Conservation (phyloP, 2,329 filamentous ascomycete genomes). For the Coniochaeta prunicola region DNA sequence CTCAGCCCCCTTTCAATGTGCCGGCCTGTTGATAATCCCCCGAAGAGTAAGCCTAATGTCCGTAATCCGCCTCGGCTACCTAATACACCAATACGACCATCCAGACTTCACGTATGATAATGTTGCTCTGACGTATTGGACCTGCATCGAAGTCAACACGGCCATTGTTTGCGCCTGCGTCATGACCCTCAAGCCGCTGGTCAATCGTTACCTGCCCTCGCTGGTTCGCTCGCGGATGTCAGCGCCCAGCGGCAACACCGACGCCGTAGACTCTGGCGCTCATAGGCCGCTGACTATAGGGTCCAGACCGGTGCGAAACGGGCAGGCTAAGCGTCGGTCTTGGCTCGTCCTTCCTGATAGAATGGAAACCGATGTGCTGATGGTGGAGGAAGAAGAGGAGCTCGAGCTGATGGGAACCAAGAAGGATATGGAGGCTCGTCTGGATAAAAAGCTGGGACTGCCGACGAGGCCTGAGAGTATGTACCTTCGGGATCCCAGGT, state of each 20-base stretch:
- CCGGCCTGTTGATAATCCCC: background rate
- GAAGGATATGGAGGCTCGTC: background rate
- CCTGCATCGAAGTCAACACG: conserved; percentile 24
- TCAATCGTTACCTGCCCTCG: conserved; percentile 18
- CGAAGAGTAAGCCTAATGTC: conserved; percentile 22
- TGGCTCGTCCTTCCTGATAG: background rate
- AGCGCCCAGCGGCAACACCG: background rate
- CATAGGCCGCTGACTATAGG: background rate
- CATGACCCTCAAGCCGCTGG: conserved; percentile 27
- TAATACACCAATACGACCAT: conserved; percentile 14
- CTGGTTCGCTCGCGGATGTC: conserved; percentile 2
- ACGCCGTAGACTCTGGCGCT: background rate
- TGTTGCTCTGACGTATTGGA: conserved; percentile 22
- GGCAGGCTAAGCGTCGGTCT: background rate
- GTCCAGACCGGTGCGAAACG: background rate
- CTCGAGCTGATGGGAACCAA: background rate
- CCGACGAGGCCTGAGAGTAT: background rate
- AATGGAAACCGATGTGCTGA: background rate
- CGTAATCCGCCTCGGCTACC: conserved; percentile 20
- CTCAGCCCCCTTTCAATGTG: too few species aligned
- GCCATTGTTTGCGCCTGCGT: conserved; percentile 26
- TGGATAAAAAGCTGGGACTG: background rate
- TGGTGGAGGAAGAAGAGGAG: background rate
- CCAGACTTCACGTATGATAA: conserved; percentile 20
- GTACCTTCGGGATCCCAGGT: background rate